Percentiles rank a stretch among this genome's conserved stretches.
Conservation (phyloP, 129 eudicot genomes). For the Chrysanthemum lavandulifolium region DNA sequence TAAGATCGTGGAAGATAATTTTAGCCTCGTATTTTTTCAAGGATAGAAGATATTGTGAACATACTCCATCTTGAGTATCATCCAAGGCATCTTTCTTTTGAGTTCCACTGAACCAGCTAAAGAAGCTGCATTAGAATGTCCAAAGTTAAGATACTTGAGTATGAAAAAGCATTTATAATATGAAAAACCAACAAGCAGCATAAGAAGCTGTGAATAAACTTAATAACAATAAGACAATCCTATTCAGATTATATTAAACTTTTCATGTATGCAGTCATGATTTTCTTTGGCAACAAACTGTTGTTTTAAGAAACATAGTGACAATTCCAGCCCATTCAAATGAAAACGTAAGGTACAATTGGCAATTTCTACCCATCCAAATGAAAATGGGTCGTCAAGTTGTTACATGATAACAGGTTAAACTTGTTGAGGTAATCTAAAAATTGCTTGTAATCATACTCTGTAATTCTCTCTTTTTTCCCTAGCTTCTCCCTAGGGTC, state of each 20-base stretch:
- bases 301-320: not conserved
- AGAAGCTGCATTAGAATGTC: slow-evolving; percentile 61
- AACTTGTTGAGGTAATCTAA: not conserved
- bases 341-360: not conserved
- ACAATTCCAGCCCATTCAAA: not conserved
- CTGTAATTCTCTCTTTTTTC: too few relatives aligned
- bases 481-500: too few relatives aligned
- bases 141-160: not conserved
- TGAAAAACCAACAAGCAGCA: not conserved
- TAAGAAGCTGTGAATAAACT: not conserved
- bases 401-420: not conserved
- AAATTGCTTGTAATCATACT: too few relatives aligned
- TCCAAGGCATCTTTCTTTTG: slow-evolving; percentile 51
- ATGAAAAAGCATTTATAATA: not conserved
- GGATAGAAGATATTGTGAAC: not conserved
- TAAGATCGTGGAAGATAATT: not conserved
- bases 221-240: not conserved
- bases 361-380: not conserved
- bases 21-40: not conserved
- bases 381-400: not conserved
- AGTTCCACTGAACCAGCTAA: slow-evolving; percentile 78
- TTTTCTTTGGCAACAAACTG: not conserved
- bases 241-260: not conserved
- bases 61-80: slow-evolving; percentile 69
- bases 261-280: not conserved